Evolutionary conservation across 192 early-diverging fungal species (phyloP), one percentile per base, ranked within the genome.

Genomic region (Pilobolus umbonatus): DNA sequence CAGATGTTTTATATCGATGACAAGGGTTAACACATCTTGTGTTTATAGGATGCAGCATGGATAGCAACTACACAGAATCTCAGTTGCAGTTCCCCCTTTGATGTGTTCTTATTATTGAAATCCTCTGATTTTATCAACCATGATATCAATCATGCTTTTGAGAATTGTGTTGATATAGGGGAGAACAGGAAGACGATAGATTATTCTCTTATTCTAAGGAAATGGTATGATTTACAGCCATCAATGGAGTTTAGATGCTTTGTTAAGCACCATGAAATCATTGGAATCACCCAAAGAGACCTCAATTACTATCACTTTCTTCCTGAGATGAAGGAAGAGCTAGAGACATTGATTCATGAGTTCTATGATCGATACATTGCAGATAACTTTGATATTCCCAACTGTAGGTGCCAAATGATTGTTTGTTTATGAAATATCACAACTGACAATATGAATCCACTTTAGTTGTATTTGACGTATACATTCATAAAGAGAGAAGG

Each of bases 181-280:
- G 39, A 42, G 19, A 35, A 38, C 15, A 69, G 17, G 43, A 55
- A n/a, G 34, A 69, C 72, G 57, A 67, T 78, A 50, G 54, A 24
- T 0, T 79, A 79, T 44, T 74, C 90, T 19, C 80, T 99, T 30
- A 85, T 95, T 22, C 76, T 99, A 19, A 72, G 93, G 28, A 85
- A 96, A 63, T 98, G 95, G 94, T 85, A 86, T 61, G 88, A 94
- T 54, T 64, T 98, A 21, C 58, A 83, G 19, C 92, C 95, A 2
- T 91, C 96, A 0, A 87, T 96, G 87, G 92, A 96, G 72, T 99
- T 98, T 69, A 73, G 97, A 21, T 94, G 94, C 60, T 99, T 98
- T 86, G 92, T 98, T 28, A 75, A 74, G 48, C 66, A 87, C 26
- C 61, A 75, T 8, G 57, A 77, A 29, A 54, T 99, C 2, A 55